Evolutionary conservation across 441 rosid species (phyloP).

Genomic region (Lepidium campestre): DNA sequence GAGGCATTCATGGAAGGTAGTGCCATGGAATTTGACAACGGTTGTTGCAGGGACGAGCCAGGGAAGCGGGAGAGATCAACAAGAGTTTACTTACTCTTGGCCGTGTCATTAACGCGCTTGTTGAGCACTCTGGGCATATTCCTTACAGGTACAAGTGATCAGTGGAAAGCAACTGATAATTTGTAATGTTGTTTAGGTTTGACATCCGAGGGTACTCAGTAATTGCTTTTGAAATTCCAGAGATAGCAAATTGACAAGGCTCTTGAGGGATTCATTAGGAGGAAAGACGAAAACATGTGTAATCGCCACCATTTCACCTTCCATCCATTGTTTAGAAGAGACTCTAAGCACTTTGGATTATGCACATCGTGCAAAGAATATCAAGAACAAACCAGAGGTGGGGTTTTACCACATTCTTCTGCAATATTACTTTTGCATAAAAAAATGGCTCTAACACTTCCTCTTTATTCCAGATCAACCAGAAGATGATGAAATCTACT

Average conservation of each 20-base stretch:
- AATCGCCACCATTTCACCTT: constrained; percentile 92
- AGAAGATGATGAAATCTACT: constrained; percentile 99
- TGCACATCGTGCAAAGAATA: constrained; percentile 96
- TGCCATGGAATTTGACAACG: constrained; percentile 5
- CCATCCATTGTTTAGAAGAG: constrained; percentile 90
- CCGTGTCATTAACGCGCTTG: constrained; percentile 92
- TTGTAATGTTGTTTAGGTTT: constrained; percentile 2
- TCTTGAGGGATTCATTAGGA: constrained; percentile 94
- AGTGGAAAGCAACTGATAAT: background rate
- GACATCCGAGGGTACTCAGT: background rate
- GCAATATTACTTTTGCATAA: background rate
- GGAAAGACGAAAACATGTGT: constrained; percentile 98
- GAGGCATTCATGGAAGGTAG: background rate
- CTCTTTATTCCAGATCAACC: constrained; percentile 64
- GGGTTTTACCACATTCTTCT: constrained; percentile 11
- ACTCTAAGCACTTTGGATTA: constrained; percentile 95
- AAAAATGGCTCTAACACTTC: constrained; percentile 7
- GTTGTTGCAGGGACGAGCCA: constrained; percentile 85
- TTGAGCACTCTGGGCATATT: constrained; percentile 96
- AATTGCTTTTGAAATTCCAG: constrained; percentile 39
- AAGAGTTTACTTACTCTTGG: constrained; percentile 99
- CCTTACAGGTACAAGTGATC: constrained; percentile 69
- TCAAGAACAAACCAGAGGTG: constrained; percentile 98
- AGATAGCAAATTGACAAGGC: constrained; percentile 91
- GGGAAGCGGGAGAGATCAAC: constrained; percentile 99